Evolutionary conservation across 495 filamentous ascomycete species (phyloP).

Genomic region (Aspergillus diversus): DNA sequence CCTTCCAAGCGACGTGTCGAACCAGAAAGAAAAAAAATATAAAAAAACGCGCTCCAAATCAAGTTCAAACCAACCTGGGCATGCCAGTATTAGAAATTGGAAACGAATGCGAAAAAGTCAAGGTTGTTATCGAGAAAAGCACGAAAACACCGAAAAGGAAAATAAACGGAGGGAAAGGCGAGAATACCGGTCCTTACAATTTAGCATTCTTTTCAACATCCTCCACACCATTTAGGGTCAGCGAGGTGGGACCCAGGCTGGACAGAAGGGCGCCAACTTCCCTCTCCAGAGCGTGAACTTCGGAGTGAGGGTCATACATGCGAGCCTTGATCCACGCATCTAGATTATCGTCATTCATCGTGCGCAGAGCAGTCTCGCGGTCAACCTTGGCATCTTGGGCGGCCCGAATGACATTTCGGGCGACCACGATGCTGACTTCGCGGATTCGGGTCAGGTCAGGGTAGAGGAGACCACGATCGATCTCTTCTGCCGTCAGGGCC

Average conservation of each 20-base stretch:
- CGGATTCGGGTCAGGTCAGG: slow-evolving; percentile 91
- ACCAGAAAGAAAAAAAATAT: slow-evolving; percentile 19
- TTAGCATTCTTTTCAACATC: slow-evolving; percentile 44
- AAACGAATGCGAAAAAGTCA: slow-evolving; percentile 13
- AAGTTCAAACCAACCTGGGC: slow-evolving; percentile 27
- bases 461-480: slow-evolving; percentile 83
- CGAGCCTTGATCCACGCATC: slow-evolving; percentile 77
- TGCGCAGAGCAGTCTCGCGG: slow-evolving; percentile 70
- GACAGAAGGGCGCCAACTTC: slow-evolving; percentile 54
- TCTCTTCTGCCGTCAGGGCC: slow-evolving; percentile 77
- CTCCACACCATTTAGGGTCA: slow-evolving; percentile 36
- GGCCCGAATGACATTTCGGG: slow-evolving; percentile 89
- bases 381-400: slow-evolving; percentile 83
- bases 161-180: slow-evolving; percentile 14
- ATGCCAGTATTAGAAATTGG: slow-evolving; percentile 23
- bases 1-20: slow-evolving; percentile 28
- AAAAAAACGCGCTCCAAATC: slow-evolving; percentile 39
- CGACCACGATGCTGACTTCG: slow-evolving; percentile 84
- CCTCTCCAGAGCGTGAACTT: slow-evolving; percentile 61
- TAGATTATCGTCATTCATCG: slow-evolving; percentile 74
- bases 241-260: slow-evolving; percentile 40
- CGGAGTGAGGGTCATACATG: slow-evolving; percentile 78
- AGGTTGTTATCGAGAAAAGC: slow-evolving; percentile 1
- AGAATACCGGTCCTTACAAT: slow-evolving; percentile 39
- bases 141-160: slow-evolving; percentile 10